phyloP scores from a whole-genome alignment of 2,329 filamentous ascomycete genomes.

The Diaporthe citrichinensis region DNA sequence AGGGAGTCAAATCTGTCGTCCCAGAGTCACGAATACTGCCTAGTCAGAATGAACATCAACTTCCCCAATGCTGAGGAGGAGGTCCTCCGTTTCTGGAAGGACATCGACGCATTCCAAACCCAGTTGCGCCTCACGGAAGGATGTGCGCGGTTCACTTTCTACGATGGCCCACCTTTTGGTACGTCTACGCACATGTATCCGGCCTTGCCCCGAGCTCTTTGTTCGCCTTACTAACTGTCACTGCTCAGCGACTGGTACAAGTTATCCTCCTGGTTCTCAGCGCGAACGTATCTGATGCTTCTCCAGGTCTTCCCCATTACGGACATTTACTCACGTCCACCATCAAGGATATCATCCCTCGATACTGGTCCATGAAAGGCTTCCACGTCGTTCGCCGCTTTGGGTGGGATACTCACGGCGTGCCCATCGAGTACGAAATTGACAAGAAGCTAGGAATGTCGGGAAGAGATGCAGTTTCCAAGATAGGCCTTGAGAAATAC shows the following conservation, averaged over 20 bases:
- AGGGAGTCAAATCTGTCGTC: no score
- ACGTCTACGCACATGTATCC: slow-evolving; percentile 62
- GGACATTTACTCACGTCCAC: slow-evolving; percentile 88
- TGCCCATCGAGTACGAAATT: slow-evolving; percentile 96
- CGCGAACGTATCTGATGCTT: neutral
- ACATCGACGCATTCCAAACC: slow-evolving; percentile 90
- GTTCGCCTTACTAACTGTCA: neutral
- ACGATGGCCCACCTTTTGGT: slow-evolving; percentile 86
- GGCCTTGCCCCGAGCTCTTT: neutral
- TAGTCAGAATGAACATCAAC: slow-evolving; percentile 80
- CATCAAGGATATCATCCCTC: slow-evolving; percentile 96
- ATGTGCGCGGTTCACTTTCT: slow-evolving; percentile 90
- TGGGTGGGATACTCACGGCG: slow-evolving; percentile 94
- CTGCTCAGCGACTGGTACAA: slow-evolving; percentile 9
- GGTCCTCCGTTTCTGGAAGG: slow-evolving; percentile 87
- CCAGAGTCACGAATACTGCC: no score
- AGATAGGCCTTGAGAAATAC: slow-evolving; percentile 89
- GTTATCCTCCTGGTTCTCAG: neutral
- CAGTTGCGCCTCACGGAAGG: slow-evolving; percentile 85
- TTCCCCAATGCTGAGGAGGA: slow-evolving; percentile 93
- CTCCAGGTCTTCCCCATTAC: slow-evolving; percentile 59
- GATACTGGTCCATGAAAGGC: slow-evolving; percentile 99
- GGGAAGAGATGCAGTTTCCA: slow-evolving; percentile 81
- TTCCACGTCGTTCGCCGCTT: slow-evolving; percentile 92
- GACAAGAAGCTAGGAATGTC: slow-evolving; percentile 95